These are phyloP conservation scores for Huntiella abstrusa DNA, from an alignment of 2,329 filamentous ascomycete species.

Conservation along the genomic window DNA sequence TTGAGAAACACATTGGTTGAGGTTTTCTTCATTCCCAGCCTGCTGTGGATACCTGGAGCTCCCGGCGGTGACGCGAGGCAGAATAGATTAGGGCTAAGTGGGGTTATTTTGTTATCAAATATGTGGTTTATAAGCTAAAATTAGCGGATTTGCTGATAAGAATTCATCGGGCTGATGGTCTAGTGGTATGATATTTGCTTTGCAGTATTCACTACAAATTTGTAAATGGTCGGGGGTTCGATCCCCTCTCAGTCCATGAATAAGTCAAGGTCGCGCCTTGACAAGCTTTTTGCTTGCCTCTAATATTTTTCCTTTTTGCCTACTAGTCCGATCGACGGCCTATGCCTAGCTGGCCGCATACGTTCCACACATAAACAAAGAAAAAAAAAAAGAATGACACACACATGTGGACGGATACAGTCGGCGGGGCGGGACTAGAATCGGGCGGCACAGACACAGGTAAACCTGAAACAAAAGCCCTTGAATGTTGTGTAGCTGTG, in stretches of 20 bases:
- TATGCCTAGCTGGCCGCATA: neutral
- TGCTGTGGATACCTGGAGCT: neutral
- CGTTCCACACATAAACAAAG: neutral
- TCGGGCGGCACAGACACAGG: constrained; percentile 9
- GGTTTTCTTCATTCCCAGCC: neutral
- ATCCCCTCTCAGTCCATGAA: constrained; percentile 12
- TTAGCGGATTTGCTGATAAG: neutral
- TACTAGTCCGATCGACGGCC: neutral
- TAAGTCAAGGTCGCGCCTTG: neutral
- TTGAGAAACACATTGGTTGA: neutral
- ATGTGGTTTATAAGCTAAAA: neutral
- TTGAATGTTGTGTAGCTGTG: constrained; percentile 3
- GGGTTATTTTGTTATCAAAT: neutral
- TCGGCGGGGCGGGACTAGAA: neutral
- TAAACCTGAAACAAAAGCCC: constrained; percentile 11
- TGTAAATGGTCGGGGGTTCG: constrained; percentile 13
- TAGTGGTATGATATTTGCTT: constrained; percentile 13
- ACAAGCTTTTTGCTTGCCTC: neutral
- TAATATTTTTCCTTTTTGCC: neutral
- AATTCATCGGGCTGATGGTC: constrained; percentile 11
- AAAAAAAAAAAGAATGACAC: neutral
- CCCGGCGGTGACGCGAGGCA: constrained; percentile 1
- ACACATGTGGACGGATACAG: neutral
- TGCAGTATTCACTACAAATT: constrained; percentile 12
- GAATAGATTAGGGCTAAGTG: neutral